Evolutionary conservation across 2,329 filamentous ascomycete genomes (phyloP), one percentile per base, ranked within the genome.

Genomic region (Fusarium brachygibbosum): DNA sequence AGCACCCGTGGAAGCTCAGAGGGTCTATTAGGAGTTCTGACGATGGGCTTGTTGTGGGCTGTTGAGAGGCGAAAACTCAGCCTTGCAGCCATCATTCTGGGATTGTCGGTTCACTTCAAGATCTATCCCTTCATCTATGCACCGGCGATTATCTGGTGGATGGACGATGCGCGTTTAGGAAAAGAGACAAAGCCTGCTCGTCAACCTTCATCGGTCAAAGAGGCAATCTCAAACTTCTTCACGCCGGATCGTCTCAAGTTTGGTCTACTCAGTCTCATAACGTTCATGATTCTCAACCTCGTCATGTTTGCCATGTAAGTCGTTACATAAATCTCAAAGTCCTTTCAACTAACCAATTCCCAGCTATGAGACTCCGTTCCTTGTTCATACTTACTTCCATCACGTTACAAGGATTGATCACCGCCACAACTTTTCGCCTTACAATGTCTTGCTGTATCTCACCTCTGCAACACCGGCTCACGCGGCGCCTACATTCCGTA

Each of bases 51-150:
- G 35, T 80, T 99, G 13, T 98, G 93, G 92, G 92, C 94, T 0
- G 91, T 92, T 2, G 82, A 94, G 68, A 83, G 86, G 52, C 85
- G 84, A 51, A 83, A 83, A n/a, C 82, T 91, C 19, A 75, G 80
- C 2, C 77, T 97, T 11, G 91, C 94, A 0, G 95, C 93, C 0
- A 69, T 90, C 4, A 79, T 98, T 31, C 83, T 99, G 4, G 96
- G 96, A 0, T 81, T 97, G 29, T 89, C 89, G 2, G 94, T 98
- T 28, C 96, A 99, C 81, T 97, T 99, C 82, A 99, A 99, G 85
- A 98, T 99, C 65, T 99, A 99, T 75, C 96, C 96, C 0, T 97
- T 98, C 79, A 93, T 99, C 63, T 99, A 99, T 79, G 95, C 93
- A 3, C 88, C 90, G 0, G 90, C 91, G 5, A 90, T 96, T 41